These are phyloP conservation scores for Sugiyamaella mastotermitis DNA, from an alignment of 805 yeast genomes.

Conservation along the genomic window DNA sequence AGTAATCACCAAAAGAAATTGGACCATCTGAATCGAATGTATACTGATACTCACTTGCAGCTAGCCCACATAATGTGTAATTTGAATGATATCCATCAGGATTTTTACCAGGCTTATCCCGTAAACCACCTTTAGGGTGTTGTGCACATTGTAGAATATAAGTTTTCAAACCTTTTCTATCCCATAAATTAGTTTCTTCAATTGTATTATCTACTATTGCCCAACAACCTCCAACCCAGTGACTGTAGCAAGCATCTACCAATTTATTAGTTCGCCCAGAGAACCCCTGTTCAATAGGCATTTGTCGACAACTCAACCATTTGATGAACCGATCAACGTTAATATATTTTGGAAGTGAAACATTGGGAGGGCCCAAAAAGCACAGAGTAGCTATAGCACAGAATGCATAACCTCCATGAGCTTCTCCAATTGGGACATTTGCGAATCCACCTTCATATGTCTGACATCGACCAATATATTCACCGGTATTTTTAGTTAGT, in stretches of 20 bases:
- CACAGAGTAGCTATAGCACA: conserved; percentile 72
- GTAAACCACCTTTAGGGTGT: conserved; percentile 59
- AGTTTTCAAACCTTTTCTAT: conserved; percentile 51
- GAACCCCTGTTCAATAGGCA: conserved; percentile 74
- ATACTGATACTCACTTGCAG: conserved; percentile 44
- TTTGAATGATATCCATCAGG: conserved; percentile 92
- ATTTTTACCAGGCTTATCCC: conserved; percentile 78
- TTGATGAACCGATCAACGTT: conserved; percentile 44
- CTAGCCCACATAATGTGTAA: conserved; percentile 72
- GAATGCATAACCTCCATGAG: conserved; percentile 95
- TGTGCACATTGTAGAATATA: conserved; percentile 80
- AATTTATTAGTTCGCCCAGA: conserved; percentile 87
- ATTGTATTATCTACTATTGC: conserved; percentile 55
- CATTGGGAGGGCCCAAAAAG: conserved; percentile 37
- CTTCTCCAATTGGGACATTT: conserved; percentile 77
- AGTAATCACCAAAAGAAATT: conserved; percentile 19
- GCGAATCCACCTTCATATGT: conserved; percentile 95
- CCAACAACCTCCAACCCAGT: conserved; percentile 84
- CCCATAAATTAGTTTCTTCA: conserved; percentile 29
- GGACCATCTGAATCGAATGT: not conserved
- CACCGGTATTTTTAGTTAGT: conserved; percentile 44
- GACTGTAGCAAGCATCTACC: conserved; percentile 94
- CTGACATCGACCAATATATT: conserved; percentile 69
- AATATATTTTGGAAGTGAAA: conserved; percentile 31
- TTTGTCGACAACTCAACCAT: conserved; percentile 74